Evolutionary conservation across 495 filamentous ascomycete species (phyloP), one percentile per base, ranked within the genome.

Genomic region (Aspergillus wentii): DNA sequence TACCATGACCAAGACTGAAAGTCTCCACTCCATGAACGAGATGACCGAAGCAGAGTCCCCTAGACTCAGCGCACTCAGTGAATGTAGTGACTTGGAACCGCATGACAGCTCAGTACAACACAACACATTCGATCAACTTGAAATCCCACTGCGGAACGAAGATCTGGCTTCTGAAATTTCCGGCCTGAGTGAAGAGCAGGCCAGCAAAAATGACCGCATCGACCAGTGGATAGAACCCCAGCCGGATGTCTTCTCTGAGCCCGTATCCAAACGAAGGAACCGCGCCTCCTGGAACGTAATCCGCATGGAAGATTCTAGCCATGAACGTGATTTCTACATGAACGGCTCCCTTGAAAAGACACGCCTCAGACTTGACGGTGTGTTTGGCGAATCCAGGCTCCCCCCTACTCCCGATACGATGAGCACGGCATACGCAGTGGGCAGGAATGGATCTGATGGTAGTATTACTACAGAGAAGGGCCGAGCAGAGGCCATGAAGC

Each of bases 41-140:
- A 57, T 38, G 2, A 25, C 38, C 3, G 64, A 67, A 10, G 52
- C 61, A 0, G 57, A 47, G 32, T 86, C 83, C 33, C 84, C 84
- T 6, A 73, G 82, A 32, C 62, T 89, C 14, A 90, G 86, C 45
- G 71, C 86, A 13, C 69, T 91, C 18, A 89, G 85, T 51, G 84
- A 91, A 57, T 86, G 83, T 49, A 87, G 83, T 20, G 86, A 89
- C 45, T 48, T 85, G 8, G 82, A 79, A 51, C 68, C 86, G 5
- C 80, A 82, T 39, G 83, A 58, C 19, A 54, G 47, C 6, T 29
- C 40, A 0, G 40, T 44, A 8, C 40, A 30, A 25, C 44, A 34
- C 26, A 30, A 54, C 25, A 51, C 48, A 6, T 53, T 50, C 27
- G 62, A 68, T 35, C 35, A 53, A 30, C 30, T 67, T 14, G 52